Evolutionary conservation across 805 yeast species (phyloP), one percentile per base, ranked within the genome.

Genomic region (Candida corydali): DNA sequence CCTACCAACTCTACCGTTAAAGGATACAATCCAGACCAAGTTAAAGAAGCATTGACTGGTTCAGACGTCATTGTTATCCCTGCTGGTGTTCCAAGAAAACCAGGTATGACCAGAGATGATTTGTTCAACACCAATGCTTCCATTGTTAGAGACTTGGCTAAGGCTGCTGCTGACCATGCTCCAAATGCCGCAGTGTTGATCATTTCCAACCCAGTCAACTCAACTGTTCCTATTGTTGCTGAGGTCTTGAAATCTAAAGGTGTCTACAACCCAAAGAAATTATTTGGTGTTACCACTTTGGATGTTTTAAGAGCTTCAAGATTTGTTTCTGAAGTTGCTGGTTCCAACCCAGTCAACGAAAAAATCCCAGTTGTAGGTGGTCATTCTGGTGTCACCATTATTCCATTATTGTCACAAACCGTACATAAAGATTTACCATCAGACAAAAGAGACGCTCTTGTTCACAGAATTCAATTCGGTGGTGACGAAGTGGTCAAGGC

Each of bases 41-140:
- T 87, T 45, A 68, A 73, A 42, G 69, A 66, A 39, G 95, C 96
- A 14, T 69, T 89, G 51, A 67, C 74, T 36, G 88, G 81, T 34
- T 77, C 96, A 36, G 94, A 88, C 52, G 80, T 89, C 42, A 89
- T 89, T 36, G 76, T 89, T 41, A 86, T 89, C 65, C 96, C 97
- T 59, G 97, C 97, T 40, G 97, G 97, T 74, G 94, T 89, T 41
- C 97, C 95, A 73, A 86, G 94, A 79, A 89, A 88, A 74, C 97
- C 97, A 51, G 97, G 97, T 65, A 89, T 89, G 97, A 86, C 96
- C 58, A 85, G 97, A 75, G 97, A 89, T 63, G 97, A 89, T 62
- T 75, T 89, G 55, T 89, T 89, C 82, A 82, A 86, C 75, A 89
- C 94, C 73, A 89, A 89, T 59, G 97, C 97, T 36, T 82, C 94